Percentiles rank a stretch among this genome's conserved stretches.
Evolutionary conservation across 2,329 filamentous ascomycete species (phyloP).

Genomic region (Thermothelomyces thermophilus): DNA sequence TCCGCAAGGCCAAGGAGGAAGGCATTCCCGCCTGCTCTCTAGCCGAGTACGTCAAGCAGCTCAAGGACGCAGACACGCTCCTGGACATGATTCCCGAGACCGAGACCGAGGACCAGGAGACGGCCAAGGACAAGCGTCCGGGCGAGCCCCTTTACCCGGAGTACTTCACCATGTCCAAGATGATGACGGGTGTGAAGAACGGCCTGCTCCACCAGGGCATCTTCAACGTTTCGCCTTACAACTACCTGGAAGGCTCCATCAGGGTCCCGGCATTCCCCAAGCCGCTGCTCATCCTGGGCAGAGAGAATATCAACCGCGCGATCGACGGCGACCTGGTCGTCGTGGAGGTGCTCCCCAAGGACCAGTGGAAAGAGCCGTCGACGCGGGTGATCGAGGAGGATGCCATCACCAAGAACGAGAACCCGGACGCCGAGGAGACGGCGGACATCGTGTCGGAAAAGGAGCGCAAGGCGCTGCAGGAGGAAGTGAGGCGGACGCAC

Average conservation of each 20-base stretch:
- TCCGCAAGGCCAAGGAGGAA: conserved; percentile 73
- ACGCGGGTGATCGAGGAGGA: conserved; percentile 96
- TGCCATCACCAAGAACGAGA: conserved; percentile 84
- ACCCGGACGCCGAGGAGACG: conserved; percentile 74
- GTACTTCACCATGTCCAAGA: conserved; percentile 80
- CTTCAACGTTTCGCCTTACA: conserved; percentile 96
- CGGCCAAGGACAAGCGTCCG: conserved; percentile 57
- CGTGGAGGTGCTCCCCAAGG: conserved; percentile 84
- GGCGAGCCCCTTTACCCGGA: conserved; percentile 76
- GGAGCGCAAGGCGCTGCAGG: conserved; percentile 79
- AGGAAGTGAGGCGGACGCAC: conserved; percentile 83
- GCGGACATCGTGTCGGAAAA: conserved; percentile 77
- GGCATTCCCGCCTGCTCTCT: conserved; percentile 63
- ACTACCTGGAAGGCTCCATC: conserved; percentile 91
- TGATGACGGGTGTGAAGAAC: conserved; percentile 88
- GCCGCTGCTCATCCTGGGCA: conserved; percentile 76
- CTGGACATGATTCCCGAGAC: conserved; percentile 89
- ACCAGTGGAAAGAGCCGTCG: conserved; percentile 95
- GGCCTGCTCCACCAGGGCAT: conserved; percentile 88
- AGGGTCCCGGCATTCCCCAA: conserved; percentile 87
- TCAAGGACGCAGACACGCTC: conserved; percentile 77
- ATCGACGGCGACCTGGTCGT: conserved; percentile 90
- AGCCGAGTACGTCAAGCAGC: conserved; percentile 70
- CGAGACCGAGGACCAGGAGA: conserved; percentile 63
- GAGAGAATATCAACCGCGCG: conserved; percentile 93